A percentile compares a stretch with the other conserved stretches of the same genome.
Conservation (phyloP, 2,329 filamentous ascomycete species). For the Fusarium neocosmosporiellum region DNA sequence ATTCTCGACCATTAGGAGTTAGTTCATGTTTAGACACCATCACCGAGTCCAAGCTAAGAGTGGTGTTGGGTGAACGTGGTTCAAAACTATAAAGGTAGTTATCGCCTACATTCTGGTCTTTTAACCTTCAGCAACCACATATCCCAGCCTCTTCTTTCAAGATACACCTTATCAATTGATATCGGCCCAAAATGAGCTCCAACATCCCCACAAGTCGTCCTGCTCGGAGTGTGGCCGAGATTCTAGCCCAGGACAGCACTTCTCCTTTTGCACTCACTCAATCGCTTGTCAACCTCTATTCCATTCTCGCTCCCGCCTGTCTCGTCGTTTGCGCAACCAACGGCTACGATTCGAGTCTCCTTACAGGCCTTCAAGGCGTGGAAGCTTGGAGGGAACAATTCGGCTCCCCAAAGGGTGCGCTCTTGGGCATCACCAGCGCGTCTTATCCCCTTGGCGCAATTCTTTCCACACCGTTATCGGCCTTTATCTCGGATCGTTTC, state of each 20-base stretch:
- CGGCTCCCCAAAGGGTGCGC: slow-evolving; percentile 45
- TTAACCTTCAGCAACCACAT: background rate
- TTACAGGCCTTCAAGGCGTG: slow-evolving; percentile 58
- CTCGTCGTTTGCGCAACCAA: slow-evolving; percentile 51
- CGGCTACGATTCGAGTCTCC: slow-evolving; percentile 60
- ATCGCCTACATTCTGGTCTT: background rate
- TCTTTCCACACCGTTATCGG: slow-evolving; percentile 43
- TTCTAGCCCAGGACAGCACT: slow-evolving; percentile 17
- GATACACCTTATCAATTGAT: background rate
- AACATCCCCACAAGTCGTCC: background rate
- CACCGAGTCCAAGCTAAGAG: background rate
- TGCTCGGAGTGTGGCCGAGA: slow-evolving; percentile 17
- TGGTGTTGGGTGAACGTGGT: background rate
- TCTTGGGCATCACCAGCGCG: slow-evolving; percentile 48
- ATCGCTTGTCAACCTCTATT: slow-evolving; percentile 21
- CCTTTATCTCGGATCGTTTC: slow-evolving; percentile 43
- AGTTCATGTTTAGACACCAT: background rate
- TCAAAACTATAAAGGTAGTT: background rate
- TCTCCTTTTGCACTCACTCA: slow-evolving; percentile 13
- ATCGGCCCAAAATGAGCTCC: background rate
- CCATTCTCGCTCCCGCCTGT: slow-evolving; percentile 24
- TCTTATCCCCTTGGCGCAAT: slow-evolving; percentile 61
- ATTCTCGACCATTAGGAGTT: background rate
- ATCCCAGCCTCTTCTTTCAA: background rate
- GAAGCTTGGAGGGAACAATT: slow-evolving; percentile 52